Evolutionary conservation across 148 eudicot genomes (phyloP).

Genomic region (Rhododendron ferrugineum): DNA sequence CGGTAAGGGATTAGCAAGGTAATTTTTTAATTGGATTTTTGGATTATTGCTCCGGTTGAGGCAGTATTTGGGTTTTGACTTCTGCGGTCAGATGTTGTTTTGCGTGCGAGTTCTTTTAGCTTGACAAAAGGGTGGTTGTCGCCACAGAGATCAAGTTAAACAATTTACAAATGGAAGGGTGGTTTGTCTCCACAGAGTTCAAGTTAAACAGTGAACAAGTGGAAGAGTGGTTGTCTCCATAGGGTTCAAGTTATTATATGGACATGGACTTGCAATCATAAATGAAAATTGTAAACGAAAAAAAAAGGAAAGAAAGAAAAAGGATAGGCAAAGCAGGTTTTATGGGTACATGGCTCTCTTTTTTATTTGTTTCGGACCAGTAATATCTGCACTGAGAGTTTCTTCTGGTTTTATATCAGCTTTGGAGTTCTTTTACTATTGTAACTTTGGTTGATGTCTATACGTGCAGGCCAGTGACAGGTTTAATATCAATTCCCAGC

Average conservation of each 20-base stretch:
- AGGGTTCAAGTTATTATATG: background rate
- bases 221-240: background rate
- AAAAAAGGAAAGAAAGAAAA: background rate
- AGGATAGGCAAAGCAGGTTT: background rate
- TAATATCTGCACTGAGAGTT: background rate
- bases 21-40: background rate
- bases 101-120: background rate
- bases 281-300: background rate
- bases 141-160: too few species aligned
- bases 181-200: background rate
- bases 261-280: background rate
- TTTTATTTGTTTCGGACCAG: background rate
- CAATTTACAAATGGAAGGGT: too few species aligned
- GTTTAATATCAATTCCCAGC: slow-evolving; percentile 94
- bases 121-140: background rate
- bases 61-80: background rate
- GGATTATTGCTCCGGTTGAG: background rate
- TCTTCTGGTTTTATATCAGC: background rate
- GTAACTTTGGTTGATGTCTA: background rate
- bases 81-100: background rate
- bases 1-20: background rate
- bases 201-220: background rate
- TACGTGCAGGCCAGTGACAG: slow-evolving; percentile 85
- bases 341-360: background rate
- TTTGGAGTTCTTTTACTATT: background rate